Evolutionary conservation across 306 rosid species (phyloP), one percentile per base, ranked within the genome.

Genomic region (Psophocarpus tetragonolobus): DNA sequence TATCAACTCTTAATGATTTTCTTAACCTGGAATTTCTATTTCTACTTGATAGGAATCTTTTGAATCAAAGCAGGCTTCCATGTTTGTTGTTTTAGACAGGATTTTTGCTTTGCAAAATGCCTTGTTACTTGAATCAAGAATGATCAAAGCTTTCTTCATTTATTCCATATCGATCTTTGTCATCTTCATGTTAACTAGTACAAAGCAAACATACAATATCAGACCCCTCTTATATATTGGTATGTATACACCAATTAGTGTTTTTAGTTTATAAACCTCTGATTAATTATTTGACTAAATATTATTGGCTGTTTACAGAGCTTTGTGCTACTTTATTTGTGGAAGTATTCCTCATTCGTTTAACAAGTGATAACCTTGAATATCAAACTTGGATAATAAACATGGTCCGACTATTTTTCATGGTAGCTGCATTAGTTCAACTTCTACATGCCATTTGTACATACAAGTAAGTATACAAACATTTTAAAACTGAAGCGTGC

Each of bases 121-220:
- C 29, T 87, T 94, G 90, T 63, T 92, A 80, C 86, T 92, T 18
- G 97, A 94, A 68, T 94, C 98, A 0, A 83, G 94, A 57, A 36
- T 87, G 23, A 81, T 94, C 70, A 92, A 94, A 87, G 85, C 92
- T 35, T 87, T 94, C 83, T 80, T 90, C 75, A 26, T 90, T 45
- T 91, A 90, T 82, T 87, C 77, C 24, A 44, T 85, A 50, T 75
- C 81, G 61, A 89, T 88, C 58, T 80, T 90, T 53, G 78, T 87
- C 45, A 88, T 92, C 83, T 94, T 87, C 79, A 90, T 94, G 94
- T 75, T 94, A 83, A 94, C 96, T 15, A 89, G 98, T 77, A 92
- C 97, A 21, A 89, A 88, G 80, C 94, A 88, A 81, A 94, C 98
- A 8, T 89, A 88, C 85, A 86, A 83, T 23, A 90, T 82, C 6